Base-by-base conservation (phyloP, 345 rosid species). In the Diplotaxis tenuifolia region DNA sequence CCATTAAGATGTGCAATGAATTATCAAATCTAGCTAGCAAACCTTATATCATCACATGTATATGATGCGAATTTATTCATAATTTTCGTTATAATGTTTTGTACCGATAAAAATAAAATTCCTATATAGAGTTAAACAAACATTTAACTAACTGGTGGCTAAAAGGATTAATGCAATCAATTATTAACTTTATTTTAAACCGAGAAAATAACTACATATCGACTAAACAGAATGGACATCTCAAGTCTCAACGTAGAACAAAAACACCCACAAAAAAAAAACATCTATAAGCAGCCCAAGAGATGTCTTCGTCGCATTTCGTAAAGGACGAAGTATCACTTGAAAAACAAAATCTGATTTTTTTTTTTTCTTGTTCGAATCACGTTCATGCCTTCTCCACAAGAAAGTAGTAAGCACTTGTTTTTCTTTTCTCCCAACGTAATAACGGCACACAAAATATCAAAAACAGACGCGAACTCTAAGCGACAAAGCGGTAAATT, bases 161-260 rank as follows among this genome's bases (percentile, higher is more conserved):
- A 11, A 54, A 22, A 6, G n/a, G 3, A 45, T n/a, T 6, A 5
- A 29, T 65, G 34, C 3, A 38, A 67, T 52, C 18, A 68, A 34
- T 61, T 68, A 52, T 15, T 15, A 53, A 38, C 20, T 68, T 68
- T 68, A 68, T 62, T 68, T 59, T n/a, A 12, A 52, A 53, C 69
- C 21, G 21, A 27, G 58, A 53, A 15, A 61, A 47, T n/a, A 27
- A 12, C 49, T 18, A 50, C 62, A 52, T 60, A 61, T 34, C 38
- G 49, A 8, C 53, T 27, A 38, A 52, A 73, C 68, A 27, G 57
- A 75, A 68, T 62, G 64, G n/a, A 62, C 65, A 75, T 52, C 79
- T 52, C 74, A 68, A 45, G 56, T 75, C 19, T 68, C 63, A 38
- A 60, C 55, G 62, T 49, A 47, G 1, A 67, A 67, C 40, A 11